phyloP scores from a whole-genome alignment of 208 protist genomes.

The Trichomonas tenax region DNA sequence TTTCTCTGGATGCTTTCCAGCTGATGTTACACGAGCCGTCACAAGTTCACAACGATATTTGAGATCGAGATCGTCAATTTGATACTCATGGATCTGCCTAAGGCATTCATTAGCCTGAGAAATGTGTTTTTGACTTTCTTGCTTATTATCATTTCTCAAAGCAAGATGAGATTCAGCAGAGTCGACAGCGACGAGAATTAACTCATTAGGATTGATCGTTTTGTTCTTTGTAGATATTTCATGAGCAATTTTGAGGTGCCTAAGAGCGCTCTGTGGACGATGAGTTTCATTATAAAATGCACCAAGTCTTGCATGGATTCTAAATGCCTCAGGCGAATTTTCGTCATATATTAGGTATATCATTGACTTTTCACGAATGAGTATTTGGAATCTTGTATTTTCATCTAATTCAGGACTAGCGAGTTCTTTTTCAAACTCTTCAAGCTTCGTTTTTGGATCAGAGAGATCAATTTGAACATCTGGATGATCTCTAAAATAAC shows the following conservation, averaged over 20 bases:
- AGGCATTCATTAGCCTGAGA: neutral
- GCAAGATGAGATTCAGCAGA: neutral
- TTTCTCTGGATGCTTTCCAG: neutral
- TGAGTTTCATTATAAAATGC: conserved; percentile 13
- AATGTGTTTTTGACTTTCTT: neutral
- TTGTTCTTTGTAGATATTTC: neutral
- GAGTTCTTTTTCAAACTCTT: conserved; percentile 15
- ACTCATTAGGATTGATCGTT: neutral
- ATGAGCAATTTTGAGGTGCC: neutral
- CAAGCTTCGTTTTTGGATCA: neutral
- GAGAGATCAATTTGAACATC: neutral
- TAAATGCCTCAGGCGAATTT: neutral
- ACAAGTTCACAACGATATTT: neutral
- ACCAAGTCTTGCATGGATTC: neutral
- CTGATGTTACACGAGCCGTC: neutral
- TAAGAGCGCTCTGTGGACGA: neutral
- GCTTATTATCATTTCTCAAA: neutral
- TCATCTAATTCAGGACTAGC: neutral
- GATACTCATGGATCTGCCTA: neutral
- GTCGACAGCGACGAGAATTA: neutral
- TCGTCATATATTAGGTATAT: neutral
- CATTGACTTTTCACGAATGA: neutral
- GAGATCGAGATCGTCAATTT: neutral
- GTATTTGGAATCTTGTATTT: neutral
- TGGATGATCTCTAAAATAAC: neutral